Percentiles rank a stretch among this genome's conserved stretches.
These are phyloP conservation scores for Zygotorulaspora florentina DNA, from an alignment of 805 yeast genomes.

Conservation along the genomic window DNA sequence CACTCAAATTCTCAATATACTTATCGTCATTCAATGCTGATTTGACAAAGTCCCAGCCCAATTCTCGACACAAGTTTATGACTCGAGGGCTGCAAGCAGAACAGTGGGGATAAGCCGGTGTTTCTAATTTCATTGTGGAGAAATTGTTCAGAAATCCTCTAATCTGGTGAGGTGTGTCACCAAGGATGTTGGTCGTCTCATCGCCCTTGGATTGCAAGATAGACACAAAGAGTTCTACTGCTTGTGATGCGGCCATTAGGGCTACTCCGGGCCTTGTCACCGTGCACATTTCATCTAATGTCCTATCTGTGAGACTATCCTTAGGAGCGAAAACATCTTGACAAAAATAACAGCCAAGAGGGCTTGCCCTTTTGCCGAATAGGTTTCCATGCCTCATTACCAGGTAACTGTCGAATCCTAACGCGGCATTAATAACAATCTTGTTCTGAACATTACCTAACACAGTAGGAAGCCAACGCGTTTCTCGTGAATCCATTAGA, in stretches of 20 bases:
- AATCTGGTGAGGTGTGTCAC: constrained; percentile 82
- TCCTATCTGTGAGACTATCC: constrained; percentile 80
- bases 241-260: constrained; percentile 75
- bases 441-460: constrained; percentile 64
- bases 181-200: constrained; percentile 42
- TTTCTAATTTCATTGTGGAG: constrained; percentile 56
- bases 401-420: constrained; percentile 89
- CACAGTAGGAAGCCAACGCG: constrained; percentile 96
- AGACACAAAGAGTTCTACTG: constrained; percentile 78
- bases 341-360: constrained; percentile 92
- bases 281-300: constrained; percentile 97
- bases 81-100: constrained; percentile 79
- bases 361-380: constrained; percentile 23
- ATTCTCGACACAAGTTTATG: constrained; percentile 43
- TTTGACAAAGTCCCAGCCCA: constrained; percentile 80
- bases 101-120: constrained; percentile 73
- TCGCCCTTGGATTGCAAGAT: constrained; percentile 59
- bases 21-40: constrained; percentile 61
- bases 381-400: constrained; percentile 88
- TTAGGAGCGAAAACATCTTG: constrained; percentile 93
- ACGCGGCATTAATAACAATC: constrained; percentile 82
- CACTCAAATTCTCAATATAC: constrained; percentile 74
- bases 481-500: constrained; percentile 90
- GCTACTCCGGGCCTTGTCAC: constrained; percentile 98
- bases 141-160: constrained; percentile 78